These are phyloP conservation scores for Mortierella sp. DNA, from an alignment of 371 early-diverging fungal genomes.

Conservation along the genomic window DNA sequence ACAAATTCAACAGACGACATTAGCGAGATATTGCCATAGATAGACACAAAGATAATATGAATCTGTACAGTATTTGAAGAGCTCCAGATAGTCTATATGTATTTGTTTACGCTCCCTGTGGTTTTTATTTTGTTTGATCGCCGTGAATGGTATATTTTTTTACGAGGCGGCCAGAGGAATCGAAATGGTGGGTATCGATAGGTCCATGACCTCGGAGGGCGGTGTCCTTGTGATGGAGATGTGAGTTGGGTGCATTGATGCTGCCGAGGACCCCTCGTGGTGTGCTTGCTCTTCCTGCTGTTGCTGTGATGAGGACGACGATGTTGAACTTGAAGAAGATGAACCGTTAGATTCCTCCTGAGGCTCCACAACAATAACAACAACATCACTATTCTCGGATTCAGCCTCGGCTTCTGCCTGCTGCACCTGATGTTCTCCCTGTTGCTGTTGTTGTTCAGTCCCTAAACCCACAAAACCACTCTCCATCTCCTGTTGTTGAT, in stretches of 20 bases:
- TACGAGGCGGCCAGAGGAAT: slow-evolving; percentile 24
- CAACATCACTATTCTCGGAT: neutral
- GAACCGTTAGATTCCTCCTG: neutral
- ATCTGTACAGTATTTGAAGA: no score
- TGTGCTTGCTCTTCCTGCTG: neutral
- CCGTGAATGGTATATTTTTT: neutral
- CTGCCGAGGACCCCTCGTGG: no score
- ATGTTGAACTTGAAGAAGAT: neutral
- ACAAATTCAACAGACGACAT: neutral
- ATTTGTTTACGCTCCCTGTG: no score
- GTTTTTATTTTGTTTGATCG: no score
- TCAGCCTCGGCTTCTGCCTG: neutral
- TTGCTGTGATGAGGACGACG: neutral
- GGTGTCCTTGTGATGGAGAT: neutral
- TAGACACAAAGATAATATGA: neutral
- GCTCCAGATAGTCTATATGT: no score
- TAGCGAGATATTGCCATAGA: neutral
- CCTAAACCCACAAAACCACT: neutral
- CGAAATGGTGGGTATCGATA: neutral
- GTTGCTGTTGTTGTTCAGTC: neutral
- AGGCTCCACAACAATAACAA: neutral
- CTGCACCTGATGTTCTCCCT: neutral
- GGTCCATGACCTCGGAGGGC: neutral
- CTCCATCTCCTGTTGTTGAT: neutral
- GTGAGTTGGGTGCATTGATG: no score